phyloP scores from a whole-genome alignment of 495 filamentous ascomycete species.

The Aspergillus carlsbadensis region DNA sequence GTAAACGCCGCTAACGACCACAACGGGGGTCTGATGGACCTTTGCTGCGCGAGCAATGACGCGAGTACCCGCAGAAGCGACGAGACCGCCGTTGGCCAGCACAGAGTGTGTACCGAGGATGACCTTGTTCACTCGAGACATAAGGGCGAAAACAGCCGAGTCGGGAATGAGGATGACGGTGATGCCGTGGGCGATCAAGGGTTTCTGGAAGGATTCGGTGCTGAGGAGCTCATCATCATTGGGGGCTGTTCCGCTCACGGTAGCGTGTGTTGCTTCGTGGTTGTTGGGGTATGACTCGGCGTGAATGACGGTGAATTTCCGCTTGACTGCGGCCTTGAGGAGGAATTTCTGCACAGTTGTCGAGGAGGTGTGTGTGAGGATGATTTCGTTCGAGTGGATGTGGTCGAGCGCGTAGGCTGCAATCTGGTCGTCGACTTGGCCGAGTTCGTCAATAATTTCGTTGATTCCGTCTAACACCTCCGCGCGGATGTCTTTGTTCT shows the following conservation, averaged over 20 bases:
- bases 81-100: slow-evolving; percentile 78
- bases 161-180: slow-evolving; percentile 80
- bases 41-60: slow-evolving; percentile 80
- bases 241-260: slow-evolving; percentile 50
- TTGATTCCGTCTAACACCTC: slow-evolving; percentile 85
- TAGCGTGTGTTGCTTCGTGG: slow-evolving; percentile 58
- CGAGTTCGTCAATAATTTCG: slow-evolving; percentile 89
- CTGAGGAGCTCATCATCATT: slow-evolving; percentile 48
- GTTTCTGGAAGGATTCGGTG: slow-evolving; percentile 65
- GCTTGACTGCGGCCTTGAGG: slow-evolving; percentile 75
- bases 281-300: slow-evolving; percentile 71
- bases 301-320: slow-evolving; percentile 84
- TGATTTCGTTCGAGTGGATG: slow-evolving; percentile 86
- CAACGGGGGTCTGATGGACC: slow-evolving; percentile 74
- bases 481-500: slow-evolving; percentile 66
- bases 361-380: slow-evolving; percentile 80
- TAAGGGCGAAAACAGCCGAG: slow-evolving; percentile 82
- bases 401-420: slow-evolving; percentile 81
- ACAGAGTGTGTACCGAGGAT: slow-evolving; percentile 83
- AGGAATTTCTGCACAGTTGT: slow-evolving; percentile 84
- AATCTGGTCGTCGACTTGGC: slow-evolving; percentile 85
- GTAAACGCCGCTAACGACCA: slow-evolving; percentile 82
- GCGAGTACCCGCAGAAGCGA: slow-evolving; percentile 75
- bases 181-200: slow-evolving; percentile 72
- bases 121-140: slow-evolving; percentile 92